Evolutionary conservation across 331 rosid genomes (phyloP), one percentile per base, ranked within the genome.

Genomic region (Prunus yedoensis): DNA sequence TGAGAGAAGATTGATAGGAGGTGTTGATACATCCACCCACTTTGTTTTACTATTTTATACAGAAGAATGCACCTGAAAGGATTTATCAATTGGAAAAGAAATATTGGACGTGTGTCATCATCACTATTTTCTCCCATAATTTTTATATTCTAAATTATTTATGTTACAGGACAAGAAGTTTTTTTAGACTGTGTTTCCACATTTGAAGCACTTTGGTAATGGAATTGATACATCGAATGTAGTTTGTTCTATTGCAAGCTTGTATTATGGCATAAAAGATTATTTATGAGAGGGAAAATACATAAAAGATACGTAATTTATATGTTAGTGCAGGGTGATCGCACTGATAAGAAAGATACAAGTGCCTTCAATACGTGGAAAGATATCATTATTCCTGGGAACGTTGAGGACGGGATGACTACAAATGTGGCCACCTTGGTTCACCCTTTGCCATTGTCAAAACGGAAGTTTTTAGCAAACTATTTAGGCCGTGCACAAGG

Each of bases 401-500:
- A 95, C 80, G 83, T 92, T 64, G 97, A 92, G 76, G 97, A 88
- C 52, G 86, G 86, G 56, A 85, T 92, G 96, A 95, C 97, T 63
- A 86, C 82, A 70, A 49, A 64, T 66, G 85, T 79, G 47, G 76
- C 76, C 66, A 70, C 82, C 27, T 67, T 83, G 49, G 87, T 89
- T 78, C 88, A 83, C 72, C 97, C 97, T 74, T 77, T 92, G 80
- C 97, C 97, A 71, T 70, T 95, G 75, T 78, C 96, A 54, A 94
- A 92, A 81, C 76, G 97, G 79, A 90, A 91, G 87, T 87, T 84
- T 80, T 68, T 95, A 67, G 99, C 97, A 70, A 95, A 89, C 80
- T 95, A 89, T 84, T 89, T 92, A 82, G 99, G 99, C 50, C 99
- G 99, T 54, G 93, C 93, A 41, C 99, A 95, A 82, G 97, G 96